A percentile compares a stretch with the other conserved stretches of the same genome.
Evolutionary conservation across 352 stramenopile species (phyloP).

Genomic region (Globisporangium lucens): DNA sequence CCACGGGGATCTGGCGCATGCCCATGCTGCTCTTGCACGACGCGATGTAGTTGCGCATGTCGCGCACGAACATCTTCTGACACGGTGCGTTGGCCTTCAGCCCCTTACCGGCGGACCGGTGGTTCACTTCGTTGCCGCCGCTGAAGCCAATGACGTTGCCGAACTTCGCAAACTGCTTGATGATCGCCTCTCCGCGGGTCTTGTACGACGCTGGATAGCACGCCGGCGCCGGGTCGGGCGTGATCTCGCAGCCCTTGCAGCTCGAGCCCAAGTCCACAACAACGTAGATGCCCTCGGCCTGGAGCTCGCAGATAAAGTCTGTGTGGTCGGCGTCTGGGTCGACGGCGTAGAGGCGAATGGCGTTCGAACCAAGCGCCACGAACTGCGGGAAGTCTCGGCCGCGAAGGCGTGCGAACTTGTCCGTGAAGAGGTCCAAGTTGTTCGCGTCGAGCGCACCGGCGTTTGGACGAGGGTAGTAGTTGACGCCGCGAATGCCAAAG

Average conservation of each 20-base stretch:
- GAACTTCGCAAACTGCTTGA: slow-evolving; percentile 78
- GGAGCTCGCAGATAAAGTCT: slow-evolving; percentile 83
- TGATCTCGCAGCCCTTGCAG: slow-evolving; percentile 68
- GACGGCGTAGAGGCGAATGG: slow-evolving; percentile 81
- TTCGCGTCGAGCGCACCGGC: slow-evolving; percentile 56
- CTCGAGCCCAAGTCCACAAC: slow-evolving; percentile 61
- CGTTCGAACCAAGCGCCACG: slow-evolving; percentile 60
- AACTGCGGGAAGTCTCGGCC: slow-evolving; percentile 66
- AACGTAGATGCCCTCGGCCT: slow-evolving; percentile 74
- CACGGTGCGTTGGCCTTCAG: slow-evolving; percentile 70
- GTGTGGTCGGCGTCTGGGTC: slow-evolving; percentile 69
- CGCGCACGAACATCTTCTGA: slow-evolving; percentile 87
- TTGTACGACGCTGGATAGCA: slow-evolving; percentile 75
- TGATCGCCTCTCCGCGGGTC: slow-evolving; percentile 72
- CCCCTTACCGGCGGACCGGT: slow-evolving; percentile 40
- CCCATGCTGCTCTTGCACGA: slow-evolving; percentile 31
- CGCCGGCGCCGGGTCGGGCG: slow-evolving; percentile 34
- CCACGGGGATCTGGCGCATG: slow-evolving; percentile 70
- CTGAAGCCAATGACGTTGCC: slow-evolving; percentile 81
- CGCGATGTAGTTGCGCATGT: slow-evolving; percentile 79
- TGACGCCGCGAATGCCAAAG: slow-evolving; percentile 72
- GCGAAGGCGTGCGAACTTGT: slow-evolving; percentile 68
- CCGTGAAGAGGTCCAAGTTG: slow-evolving; percentile 84
- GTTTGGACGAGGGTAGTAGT: slow-evolving; percentile 88
- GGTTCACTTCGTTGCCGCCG: slow-evolving; percentile 82